Conservation (phyloP, 2,329 filamentous ascomycete genomes). For the Penicillium sp. region DNA sequence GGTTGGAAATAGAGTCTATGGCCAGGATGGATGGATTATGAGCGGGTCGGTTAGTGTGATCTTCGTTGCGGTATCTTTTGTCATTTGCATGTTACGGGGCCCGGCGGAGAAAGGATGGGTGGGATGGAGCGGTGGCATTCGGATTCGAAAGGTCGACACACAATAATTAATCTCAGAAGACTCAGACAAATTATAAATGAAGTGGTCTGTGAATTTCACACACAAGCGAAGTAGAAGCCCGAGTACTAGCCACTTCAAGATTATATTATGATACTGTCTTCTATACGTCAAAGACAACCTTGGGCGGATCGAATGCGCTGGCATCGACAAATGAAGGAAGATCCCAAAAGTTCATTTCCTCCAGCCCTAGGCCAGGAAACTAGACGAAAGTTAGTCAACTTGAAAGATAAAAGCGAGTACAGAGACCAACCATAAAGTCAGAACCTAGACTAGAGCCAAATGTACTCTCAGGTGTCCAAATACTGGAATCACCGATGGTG, state of each 20-base stretch:
- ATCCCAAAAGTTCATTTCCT: conserved; percentile 18
- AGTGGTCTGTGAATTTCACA: background rate
- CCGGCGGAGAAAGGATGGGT: conserved; percentile 61
- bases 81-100: conserved; percentile 51
- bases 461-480: conserved; percentile 16
- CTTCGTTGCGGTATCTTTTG: conserved; percentile 51
- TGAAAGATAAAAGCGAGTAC: background rate
- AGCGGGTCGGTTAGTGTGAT: conserved; percentile 59
- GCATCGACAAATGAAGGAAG: conserved; percentile 9
- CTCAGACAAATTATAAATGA: background rate
- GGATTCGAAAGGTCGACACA: conserved; percentile 33
- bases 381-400: background rate
- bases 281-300: background rate
- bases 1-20: conserved; percentile 59
- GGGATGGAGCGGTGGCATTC: conserved; percentile 61
- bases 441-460: conserved; percentile 13
- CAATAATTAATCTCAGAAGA: background rate
- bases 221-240: background rate
- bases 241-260: background rate
- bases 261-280: background rate
- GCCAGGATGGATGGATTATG: conserved; percentile 56
- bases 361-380: conserved; percentile 9
- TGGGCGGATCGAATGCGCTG: conserved; percentile 8
- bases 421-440: conserved; percentile 9
- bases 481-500: background rate